Evolutionary conservation across 2,329 filamentous ascomycete genomes (phyloP), one percentile per base, ranked within the genome.

Genomic region (Elsinoe fawcettii): DNA sequence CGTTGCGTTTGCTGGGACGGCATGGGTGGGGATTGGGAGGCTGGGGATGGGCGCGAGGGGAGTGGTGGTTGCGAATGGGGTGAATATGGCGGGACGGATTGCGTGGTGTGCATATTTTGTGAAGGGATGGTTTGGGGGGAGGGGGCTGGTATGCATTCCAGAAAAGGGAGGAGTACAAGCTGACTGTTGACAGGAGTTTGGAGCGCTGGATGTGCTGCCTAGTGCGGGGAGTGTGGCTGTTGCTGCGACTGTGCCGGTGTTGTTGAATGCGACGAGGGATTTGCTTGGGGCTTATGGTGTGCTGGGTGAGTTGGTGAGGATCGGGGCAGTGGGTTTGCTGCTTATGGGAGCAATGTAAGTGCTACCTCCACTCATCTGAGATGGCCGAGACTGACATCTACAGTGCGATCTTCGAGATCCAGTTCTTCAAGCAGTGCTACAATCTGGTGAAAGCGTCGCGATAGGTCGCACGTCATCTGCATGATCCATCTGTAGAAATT

Each of bases 11-110:
- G 88, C 83, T 0, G 73, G 75, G 0, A 83, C 87, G 0, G 89
- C 90, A 1, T 95, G 84, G 65, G 61, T 90, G 5, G 87, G 90
- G 62, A 77, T 99, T 62, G 75, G 78, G n/a, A 72, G 89, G 8
- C 70, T 87, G 22, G 75, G 78, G 6, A 73, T 88, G 60, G 93
- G 90, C 0, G 91, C 90, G 0, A 76, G 79, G 41, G 93, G 93
- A 0, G 75, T 99, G 43, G 90, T 99, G 0, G 80, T 82, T 63
- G 91, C 91, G 54, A 99, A 97, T 69, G 84, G 82, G 46, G 82
- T 96, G 64, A 97, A 96, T 69, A 96, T 99, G 91, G 73, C 75
- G 0, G 82, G 92, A 65, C 82, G 93, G 60, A 95, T 95, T 58
- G 60, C 82, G 6, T 99, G 90, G 88, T 93, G 90, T 66, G 72